Conservation (phyloP, 139 green algal species). For the Spirogloea muscicola region DNA sequence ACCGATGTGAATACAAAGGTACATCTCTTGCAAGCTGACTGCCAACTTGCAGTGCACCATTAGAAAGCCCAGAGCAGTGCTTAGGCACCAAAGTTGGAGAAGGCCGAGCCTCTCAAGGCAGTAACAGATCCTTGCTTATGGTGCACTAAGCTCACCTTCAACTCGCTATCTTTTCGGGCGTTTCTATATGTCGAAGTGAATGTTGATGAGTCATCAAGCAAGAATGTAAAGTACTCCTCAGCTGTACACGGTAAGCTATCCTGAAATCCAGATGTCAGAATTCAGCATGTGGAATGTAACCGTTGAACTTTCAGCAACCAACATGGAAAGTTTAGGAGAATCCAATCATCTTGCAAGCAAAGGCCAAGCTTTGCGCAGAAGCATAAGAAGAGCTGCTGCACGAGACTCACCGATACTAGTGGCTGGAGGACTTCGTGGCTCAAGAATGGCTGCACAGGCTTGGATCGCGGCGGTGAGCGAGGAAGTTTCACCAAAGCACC, state of each 20-base stretch:
- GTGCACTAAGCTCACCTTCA: slow-evolving; percentile 6
- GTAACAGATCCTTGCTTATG: neutral
- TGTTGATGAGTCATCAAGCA: neutral
- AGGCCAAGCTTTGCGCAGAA: neutral
- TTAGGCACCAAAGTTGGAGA: neutral
- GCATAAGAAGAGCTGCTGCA: neutral
- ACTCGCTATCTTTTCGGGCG: slow-evolving; percentile 20
- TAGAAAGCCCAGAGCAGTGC: no score
- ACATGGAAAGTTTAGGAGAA: neutral
- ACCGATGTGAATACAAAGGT: no score
- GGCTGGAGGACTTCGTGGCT: no score
- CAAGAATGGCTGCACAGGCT: no score
- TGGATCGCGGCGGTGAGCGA: no score
- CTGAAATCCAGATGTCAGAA: no score
- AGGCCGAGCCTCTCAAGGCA: neutral
- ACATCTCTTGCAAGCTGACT: no score
- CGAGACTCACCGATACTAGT: no score
- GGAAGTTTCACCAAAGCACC: no score
- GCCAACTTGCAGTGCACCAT: no score
- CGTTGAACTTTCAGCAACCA: neutral
- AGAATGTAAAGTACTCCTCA: neutral
- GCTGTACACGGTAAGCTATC: slow-evolving; percentile 11
- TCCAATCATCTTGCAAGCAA: neutral
- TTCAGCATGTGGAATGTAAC: neutral
- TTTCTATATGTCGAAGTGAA: slow-evolving; percentile 3